Evolutionary conservation across 2,329 filamentous ascomycete genomes (phyloP), one percentile per base, ranked within the genome.

Genomic region (Pestalotiopsis sp.): DNA sequence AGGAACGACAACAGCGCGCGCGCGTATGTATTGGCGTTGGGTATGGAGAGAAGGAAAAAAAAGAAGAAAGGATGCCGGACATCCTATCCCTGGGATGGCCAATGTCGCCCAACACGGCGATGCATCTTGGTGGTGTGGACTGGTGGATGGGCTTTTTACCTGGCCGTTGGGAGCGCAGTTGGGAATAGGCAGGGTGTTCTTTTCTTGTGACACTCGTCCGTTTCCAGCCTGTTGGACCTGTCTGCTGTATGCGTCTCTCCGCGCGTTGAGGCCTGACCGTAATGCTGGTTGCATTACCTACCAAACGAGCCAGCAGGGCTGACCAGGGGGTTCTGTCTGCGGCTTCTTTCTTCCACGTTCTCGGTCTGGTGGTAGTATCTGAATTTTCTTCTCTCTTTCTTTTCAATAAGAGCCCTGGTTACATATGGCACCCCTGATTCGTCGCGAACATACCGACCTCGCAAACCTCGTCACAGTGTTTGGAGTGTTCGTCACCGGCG

Each of bases 381-480:
- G 17, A 36, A 9, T 52, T 23, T 52, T 23, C 20, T 52, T 20
- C 62, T 20, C 41, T 25, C 49, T 41, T 40, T 23, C 62, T 20
- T 45, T 17, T 36, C 25, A 17, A 20, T 3, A 5, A 38, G 40
- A 25, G 41, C 45, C 45, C 45, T 52, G 45, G 17, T 9, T 20
- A n/a, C n/a, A 23, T 27, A n/a, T 6, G 5, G 20, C 12, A 13
- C 40, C 3, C 17, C 20, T 52, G n/a, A 65, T 65, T 49, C 25
- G 62, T 14, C 23, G 13, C n/a, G 23, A 13, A 17, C 25, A 52
- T 52, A 4, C 45, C 4, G 13, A 14, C 41, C 41, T 31, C 61
- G 31, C 41, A 20, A 36, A 20, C 13, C 62, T 65, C n/a, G 20
- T 65, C 62, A 65, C 62, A 65, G 41, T 49, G 38, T 31, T 60